phyloP scores from a whole-genome alignment of 2,329 filamentous ascomycete species.

The Fusarium tjaetaba region DNA sequence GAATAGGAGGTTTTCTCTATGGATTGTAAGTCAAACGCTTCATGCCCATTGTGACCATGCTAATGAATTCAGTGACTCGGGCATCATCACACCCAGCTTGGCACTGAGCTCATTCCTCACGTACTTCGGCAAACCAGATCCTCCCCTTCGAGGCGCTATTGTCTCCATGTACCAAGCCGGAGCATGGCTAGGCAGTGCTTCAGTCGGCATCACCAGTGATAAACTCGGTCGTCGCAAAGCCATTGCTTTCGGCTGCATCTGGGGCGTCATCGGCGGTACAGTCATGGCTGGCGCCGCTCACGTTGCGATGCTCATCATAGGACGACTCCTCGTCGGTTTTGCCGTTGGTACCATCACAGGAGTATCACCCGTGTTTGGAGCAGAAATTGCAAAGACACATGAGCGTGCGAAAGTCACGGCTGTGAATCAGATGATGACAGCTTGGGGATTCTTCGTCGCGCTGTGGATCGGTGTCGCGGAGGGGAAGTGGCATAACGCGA shows the following conservation, averaged over 20 bases:
- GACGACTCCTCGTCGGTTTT: slow-evolving; percentile 51
- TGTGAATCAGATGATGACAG: slow-evolving; percentile 56
- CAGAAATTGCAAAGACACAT: slow-evolving; percentile 54
- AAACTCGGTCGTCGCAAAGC: slow-evolving; percentile 50
- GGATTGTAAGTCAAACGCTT: slow-evolving; percentile 46
- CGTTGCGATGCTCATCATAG: slow-evolving; percentile 53
- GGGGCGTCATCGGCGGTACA: slow-evolving; percentile 51
- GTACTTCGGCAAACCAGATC: slow-evolving; percentile 50
- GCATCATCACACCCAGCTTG: slow-evolving; percentile 54
- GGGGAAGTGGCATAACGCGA: slow-evolving; percentile 50
- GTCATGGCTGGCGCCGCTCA: slow-evolving; percentile 54
- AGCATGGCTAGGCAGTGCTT: slow-evolving; percentile 54
- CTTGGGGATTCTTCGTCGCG: slow-evolving; percentile 54
- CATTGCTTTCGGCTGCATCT: slow-evolving; percentile 53
- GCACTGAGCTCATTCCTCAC: slow-evolving; percentile 48
- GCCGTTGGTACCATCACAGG: slow-evolving; percentile 55
- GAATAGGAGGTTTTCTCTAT: slow-evolving; percentile 54
- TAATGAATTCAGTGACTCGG: slow-evolving; percentile 47
- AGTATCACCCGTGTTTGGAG: slow-evolving; percentile 53
- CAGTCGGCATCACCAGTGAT: slow-evolving; percentile 52
- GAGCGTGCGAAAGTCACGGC: slow-evolving; percentile 54
- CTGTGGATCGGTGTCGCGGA: slow-evolving; percentile 54
- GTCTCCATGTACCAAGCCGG: slow-evolving; percentile 54
- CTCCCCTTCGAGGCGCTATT: slow-evolving; percentile 51
- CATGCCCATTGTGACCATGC: rapidly evolving